Conservation (phyloP, 2,329 filamentous ascomycete genomes). For the Dryadomyces quercus-mongolicae region DNA sequence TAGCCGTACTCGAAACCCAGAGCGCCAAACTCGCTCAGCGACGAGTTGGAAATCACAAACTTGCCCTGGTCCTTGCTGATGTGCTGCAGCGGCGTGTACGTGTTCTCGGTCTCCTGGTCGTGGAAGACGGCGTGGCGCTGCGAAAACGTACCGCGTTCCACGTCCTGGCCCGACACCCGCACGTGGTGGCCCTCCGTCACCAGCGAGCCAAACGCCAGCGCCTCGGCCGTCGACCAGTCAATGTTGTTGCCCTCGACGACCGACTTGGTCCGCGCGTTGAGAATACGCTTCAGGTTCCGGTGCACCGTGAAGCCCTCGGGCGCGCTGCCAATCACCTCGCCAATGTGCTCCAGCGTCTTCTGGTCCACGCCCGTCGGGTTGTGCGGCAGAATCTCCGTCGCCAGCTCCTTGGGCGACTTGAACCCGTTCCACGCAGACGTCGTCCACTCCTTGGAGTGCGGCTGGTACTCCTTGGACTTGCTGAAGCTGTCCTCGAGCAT, state of each 20-base stretch:
- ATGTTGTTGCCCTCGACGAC: conserved; percentile 88
- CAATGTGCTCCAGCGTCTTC: conserved; percentile 69
- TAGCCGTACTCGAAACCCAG: conserved; percentile 99
- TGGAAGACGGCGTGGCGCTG: conserved; percentile 96
- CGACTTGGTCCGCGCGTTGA: conserved; percentile 79
- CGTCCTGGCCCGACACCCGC: conserved; percentile 94
- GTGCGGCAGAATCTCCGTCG: conserved; percentile 87
- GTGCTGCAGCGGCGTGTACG: conserved; percentile 85
- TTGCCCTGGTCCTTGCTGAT: conserved; percentile 84
- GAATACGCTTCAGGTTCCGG: conserved; percentile 94
- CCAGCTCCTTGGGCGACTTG: conserved; percentile 96
- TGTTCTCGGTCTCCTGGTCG: conserved; percentile 88
- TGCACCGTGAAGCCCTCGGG: conserved; percentile 84
- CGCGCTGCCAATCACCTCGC: conserved; percentile 60
- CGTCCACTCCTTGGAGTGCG: conserved; percentile 94
- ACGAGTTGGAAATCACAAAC: conserved; percentile 96
- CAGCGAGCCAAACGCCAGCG: conserved; percentile 83
- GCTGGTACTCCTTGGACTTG: conserved; percentile 94
- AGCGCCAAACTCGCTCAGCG: conserved; percentile 55
- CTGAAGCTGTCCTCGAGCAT: conserved; percentile 98
- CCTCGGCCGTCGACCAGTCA: conserved; percentile 95
- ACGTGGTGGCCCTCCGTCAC: conserved; percentile 93
- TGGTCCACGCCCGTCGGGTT: conserved; percentile 69
- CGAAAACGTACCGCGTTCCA: conserved; percentile 98
- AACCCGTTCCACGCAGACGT: conserved; percentile 99